These are phyloP conservation scores for Physcomitrellopsis africana DNA, from an alignment of 225 moss, liverwort and hornwort genomes.

Conservation along the genomic window DNA sequence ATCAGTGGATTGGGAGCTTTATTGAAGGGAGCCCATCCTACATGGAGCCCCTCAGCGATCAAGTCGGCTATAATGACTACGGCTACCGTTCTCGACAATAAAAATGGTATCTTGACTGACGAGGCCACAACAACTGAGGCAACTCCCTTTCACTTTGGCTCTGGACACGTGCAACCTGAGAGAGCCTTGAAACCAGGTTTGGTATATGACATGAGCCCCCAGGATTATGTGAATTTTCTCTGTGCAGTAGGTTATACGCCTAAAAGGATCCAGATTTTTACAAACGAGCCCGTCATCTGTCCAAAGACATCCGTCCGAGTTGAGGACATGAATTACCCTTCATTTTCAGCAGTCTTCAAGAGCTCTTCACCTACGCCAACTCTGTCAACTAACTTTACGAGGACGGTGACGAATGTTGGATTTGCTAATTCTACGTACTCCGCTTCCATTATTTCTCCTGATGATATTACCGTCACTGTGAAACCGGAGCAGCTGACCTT, in stretches of 20 bases:
- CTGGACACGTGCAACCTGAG: constrained; percentile 57
- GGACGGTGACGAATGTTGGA: constrained; percentile 69
- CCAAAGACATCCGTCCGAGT: constrained; percentile 23
- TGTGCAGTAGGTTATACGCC: constrained; percentile 49
- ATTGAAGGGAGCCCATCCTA: constrained; percentile 38
- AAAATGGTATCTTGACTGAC: constrained; percentile 31
- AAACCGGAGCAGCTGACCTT: constrained; percentile 37
- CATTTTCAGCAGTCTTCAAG: constrained; percentile 49
- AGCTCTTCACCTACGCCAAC: not conserved
- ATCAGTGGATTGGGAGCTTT: constrained; percentile 51
- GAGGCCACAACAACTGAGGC: constrained; percentile 36
- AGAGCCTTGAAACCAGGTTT: constrained; percentile 58
- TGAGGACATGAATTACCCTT: constrained; percentile 71
- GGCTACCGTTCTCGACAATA: constrained; percentile 41
- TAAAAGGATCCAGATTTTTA: constrained; percentile 28
- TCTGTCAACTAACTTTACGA: constrained; percentile 26
- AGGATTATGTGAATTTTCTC: constrained; percentile 57
- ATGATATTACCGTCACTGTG: constrained; percentile 35
- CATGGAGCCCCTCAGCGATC: constrained; percentile 65
- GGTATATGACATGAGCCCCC: constrained; percentile 43
- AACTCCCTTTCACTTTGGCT: constrained; percentile 54
- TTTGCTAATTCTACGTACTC: constrained; percentile 28
- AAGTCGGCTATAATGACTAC: constrained; percentile 67
- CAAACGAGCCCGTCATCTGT: constrained; percentile 37
- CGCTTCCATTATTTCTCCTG: constrained; percentile 33